Conservation (phyloP, 176 grass and related monocot genomes). For the Rhynchospora tenuis region DNA sequence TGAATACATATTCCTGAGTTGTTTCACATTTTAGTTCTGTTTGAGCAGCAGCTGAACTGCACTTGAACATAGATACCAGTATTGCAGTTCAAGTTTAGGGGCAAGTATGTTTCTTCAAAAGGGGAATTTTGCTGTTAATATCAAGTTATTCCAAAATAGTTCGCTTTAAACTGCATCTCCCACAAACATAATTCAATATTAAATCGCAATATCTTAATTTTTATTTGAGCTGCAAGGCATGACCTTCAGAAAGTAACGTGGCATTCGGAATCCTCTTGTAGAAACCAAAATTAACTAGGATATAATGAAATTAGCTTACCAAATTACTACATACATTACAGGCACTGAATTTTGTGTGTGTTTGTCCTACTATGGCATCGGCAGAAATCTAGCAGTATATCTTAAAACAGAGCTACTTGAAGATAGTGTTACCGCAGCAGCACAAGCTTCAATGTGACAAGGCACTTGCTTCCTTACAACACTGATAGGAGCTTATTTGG, state of each 20-base stretch:
- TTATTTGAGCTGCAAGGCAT: background rate
- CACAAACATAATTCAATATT: background rate
- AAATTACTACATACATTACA: background rate
- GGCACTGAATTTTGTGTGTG: constrained; percentile 35
- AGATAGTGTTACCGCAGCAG: constrained; percentile 33
- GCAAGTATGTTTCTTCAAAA: background rate
- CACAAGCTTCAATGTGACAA: constrained; percentile 34
- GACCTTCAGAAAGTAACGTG: background rate
- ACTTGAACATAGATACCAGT: background rate
- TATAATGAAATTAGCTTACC: background rate
- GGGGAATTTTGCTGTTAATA: background rate
- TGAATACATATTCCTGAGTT: too few species aligned
- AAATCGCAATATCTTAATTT: background rate
- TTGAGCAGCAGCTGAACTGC: background rate
- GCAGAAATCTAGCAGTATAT: constrained; percentile 39
- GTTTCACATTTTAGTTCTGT: background rate
- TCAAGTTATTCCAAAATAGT: background rate
- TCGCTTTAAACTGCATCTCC: background rate
- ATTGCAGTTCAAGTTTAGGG: background rate
- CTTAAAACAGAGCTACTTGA: constrained; percentile 29
- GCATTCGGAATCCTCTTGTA: background rate
- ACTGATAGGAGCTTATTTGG: constrained; percentile 34
- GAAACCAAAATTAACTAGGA: background rate
- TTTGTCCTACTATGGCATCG: constrained; percentile 26
- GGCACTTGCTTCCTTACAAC: constrained; percentile 39